These are phyloP conservation scores for Atractiella rhizophila DNA, from an alignment of 768 basidiomycete species.

Conservation along the genomic window DNA sequence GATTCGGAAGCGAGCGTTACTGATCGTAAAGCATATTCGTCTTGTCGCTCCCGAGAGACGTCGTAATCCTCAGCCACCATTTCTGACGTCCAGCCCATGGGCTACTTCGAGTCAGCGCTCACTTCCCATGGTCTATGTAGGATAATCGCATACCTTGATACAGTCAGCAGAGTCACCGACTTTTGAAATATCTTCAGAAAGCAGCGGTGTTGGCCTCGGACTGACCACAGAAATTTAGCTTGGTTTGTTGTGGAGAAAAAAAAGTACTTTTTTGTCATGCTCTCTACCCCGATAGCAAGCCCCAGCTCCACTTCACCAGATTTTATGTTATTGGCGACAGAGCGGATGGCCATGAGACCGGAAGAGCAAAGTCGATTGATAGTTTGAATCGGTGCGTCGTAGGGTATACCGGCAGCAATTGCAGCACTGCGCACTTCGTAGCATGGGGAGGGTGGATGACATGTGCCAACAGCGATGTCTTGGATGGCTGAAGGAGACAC, in stretches of 20 bases:
- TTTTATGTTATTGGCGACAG: slow-evolving; percentile 54
- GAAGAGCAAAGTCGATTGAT: slow-evolving; percentile 79
- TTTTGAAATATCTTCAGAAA: not conserved
- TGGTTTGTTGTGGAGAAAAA: slow-evolving; percentile 8
- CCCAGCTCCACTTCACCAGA: slow-evolving; percentile 67
- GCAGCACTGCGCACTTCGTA: slow-evolving; percentile 6
- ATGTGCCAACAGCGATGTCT: slow-evolving; percentile 9
- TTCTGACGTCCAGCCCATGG: slow-evolving; percentile 62
- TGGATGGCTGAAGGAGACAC: slow-evolving; percentile 7
- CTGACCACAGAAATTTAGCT: not conserved
- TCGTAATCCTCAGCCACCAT: slow-evolving; percentile 57
- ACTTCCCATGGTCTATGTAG: slow-evolving; percentile 42
- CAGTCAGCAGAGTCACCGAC: not conserved
- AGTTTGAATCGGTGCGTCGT: slow-evolving; percentile 46
- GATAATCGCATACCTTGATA: slow-evolving; percentile 15
- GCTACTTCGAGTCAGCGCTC: slow-evolving; percentile 43
- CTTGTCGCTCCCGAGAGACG: slow-evolving; percentile 51
- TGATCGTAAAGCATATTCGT: slow-evolving; percentile 56
- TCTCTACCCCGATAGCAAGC: slow-evolving; percentile 65
- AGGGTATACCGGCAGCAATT: slow-evolving; percentile 11
- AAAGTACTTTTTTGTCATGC: slow-evolving; percentile 38
- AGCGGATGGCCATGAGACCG: slow-evolving; percentile 54
- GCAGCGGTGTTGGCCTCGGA: not conserved
- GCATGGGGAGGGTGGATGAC: slow-evolving; percentile 8
- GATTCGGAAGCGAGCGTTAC: slow-evolving; percentile 64